A percentile compares a stretch with the other conserved stretches of the same genome.
Evolutionary conservation across 441 rosid genomes (phyloP).

Genomic region (Capsella rubella): DNA sequence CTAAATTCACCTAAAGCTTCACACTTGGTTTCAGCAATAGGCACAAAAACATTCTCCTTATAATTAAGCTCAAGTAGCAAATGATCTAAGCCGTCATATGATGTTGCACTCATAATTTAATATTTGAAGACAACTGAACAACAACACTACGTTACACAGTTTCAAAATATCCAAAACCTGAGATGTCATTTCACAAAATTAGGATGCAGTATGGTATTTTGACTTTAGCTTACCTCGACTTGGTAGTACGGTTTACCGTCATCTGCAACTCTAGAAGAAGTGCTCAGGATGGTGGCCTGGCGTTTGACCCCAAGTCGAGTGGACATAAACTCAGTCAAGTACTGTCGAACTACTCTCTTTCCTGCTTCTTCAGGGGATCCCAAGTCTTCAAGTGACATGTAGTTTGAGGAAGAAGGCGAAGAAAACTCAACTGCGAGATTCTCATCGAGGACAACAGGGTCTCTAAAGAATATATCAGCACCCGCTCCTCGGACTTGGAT

Average conservation of each 20-base stretch:
- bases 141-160: background rate
- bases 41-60: background rate
- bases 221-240: slow-evolving; percentile 69
- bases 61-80: slow-evolving; percentile 5
- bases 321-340: slow-evolving; percentile 95
- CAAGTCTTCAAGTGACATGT: slow-evolving; percentile 78
- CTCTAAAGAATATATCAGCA: slow-evolving; percentile 94
- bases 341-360: slow-evolving; percentile 77
- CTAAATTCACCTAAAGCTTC: slow-evolving; percentile 24
- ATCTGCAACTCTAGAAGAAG: slow-evolving; percentile 84
- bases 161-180: background rate
- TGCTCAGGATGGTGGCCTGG: slow-evolving; percentile 64
- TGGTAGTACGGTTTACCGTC: slow-evolving; percentile 91
- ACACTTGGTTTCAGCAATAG: slow-evolving; percentile 2
- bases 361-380: slow-evolving; percentile 91
- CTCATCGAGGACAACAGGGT: slow-evolving; percentile 86
- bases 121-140: background rate
- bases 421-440: slow-evolving; percentile 87
- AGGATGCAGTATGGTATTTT: background rate
- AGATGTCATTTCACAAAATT: background rate
- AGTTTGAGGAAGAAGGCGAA: slow-evolving; percentile 90
- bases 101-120: background rate
- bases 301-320: slow-evolving; percentile 92
- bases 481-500: slow-evolving; percentile 93
- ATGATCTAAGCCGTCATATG: background rate